A percentile compares a stretch with the other conserved stretches of the same genome.
phyloP scores from a whole-genome alignment of 2,329 filamentous ascomycete genomes.

The Lasiodiplodia sp. region DNA sequence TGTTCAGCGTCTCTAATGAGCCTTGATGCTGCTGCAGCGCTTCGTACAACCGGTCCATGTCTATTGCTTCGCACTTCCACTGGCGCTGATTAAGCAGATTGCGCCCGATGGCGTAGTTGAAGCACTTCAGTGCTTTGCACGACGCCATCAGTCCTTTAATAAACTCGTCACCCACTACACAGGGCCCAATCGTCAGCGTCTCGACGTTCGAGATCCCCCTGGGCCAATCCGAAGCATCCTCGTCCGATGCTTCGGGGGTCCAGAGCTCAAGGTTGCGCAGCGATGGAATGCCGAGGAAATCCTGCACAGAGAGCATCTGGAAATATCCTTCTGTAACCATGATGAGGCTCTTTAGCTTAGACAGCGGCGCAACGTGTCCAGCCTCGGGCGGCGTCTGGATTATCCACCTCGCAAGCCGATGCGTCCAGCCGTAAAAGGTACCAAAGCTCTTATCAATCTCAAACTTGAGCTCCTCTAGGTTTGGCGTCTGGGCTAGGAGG shows the following conservation, averaged over 20 bases:
- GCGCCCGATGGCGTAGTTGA: constrained; percentile 13
- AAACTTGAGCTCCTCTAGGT: constrained; percentile 3
- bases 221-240: constrained; percentile 14
- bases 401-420: constrained; percentile 11
- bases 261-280: constrained; percentile 15
- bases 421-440: constrained; percentile 16
- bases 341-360: constrained; percentile 1
- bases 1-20: background rate
- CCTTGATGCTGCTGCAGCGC: background rate
- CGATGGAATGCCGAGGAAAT: constrained; percentile 4
- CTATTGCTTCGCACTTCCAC: constrained; percentile 17
- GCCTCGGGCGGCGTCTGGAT: background rate
- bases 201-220: background rate
- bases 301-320: constrained; percentile 15
- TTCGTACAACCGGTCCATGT: constrained; percentile 14
- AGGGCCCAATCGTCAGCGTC: background rate
- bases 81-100: constrained; percentile 4
- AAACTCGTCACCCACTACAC: constrained; percentile 13
- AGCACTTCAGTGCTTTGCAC: background rate
- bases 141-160: constrained; percentile 10
- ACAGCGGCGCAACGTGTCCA: background rate
- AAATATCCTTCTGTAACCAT: constrained; percentile 15
- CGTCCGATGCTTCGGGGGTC: constrained; percentile 14
- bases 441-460: constrained; percentile 18
- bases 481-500: constrained; percentile 6